Evolutionary conservation across 495 filamentous ascomycete genomes (phyloP).

Genomic region (Thozetella sp.): DNA sequence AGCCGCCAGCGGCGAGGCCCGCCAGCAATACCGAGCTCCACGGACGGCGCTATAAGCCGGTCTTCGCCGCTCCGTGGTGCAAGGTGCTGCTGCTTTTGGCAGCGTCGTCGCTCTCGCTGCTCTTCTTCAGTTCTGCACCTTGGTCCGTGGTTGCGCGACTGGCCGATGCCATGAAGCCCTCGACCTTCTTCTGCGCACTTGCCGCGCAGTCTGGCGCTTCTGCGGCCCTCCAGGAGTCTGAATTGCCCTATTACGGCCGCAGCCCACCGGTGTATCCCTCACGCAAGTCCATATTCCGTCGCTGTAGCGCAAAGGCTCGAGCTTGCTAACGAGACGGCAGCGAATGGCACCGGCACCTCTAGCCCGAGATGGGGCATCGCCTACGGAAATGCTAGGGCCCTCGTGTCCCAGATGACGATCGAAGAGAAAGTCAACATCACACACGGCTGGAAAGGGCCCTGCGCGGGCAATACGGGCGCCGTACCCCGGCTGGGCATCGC

Average conservation of each 20-base stretch:
- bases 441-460: constrained; percentile 25
- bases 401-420: constrained; percentile 36
- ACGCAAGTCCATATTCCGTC: constrained; percentile 28
- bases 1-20: neutral
- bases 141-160: neutral
- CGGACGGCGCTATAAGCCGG: neutral
- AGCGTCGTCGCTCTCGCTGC: neutral
- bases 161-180: neutral
- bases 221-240: constrained; percentile 10
- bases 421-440: constrained; percentile 37
- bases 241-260: constrained; percentile 29
- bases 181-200: neutral
- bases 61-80: neutral
- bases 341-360: constrained; percentile 47
- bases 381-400: constrained; percentile 29
- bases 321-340: constrained; percentile 21
- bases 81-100: neutral
- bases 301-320: neutral
- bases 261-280: constrained; percentile 55
- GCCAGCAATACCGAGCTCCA: neutral
- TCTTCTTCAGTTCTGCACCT: neutral
- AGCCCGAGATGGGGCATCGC: constrained; percentile 33
- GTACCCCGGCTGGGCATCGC: constrained; percentile 54
- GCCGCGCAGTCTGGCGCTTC: neutral
- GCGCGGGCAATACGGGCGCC: constrained; percentile 51